phyloP scores from a whole-genome alignment of 2,329 filamentous ascomycete species.

The Trichoderma atroviride region DNA sequence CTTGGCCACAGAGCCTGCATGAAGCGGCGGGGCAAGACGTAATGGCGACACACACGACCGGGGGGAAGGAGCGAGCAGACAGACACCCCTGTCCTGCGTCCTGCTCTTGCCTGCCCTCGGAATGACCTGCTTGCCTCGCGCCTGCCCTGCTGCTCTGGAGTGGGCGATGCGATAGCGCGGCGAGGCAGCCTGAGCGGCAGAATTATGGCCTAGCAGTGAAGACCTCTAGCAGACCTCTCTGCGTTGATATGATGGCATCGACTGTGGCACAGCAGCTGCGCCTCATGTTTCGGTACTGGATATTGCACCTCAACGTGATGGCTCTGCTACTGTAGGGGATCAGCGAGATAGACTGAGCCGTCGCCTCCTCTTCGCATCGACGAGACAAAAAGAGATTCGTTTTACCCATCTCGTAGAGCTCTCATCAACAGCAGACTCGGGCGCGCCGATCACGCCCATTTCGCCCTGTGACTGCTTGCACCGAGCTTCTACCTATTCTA shows the following conservation, averaged over 20 bases:
- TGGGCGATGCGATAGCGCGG: constrained; percentile 1
- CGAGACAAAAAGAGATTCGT: background rate
- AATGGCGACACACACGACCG: constrained; percentile 23
- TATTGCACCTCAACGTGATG: background rate
- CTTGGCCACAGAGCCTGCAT: constrained; percentile 23
- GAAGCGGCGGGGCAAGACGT: constrained; percentile 24
- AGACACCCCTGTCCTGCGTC: constrained; percentile 9
- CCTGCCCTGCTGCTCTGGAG: background rate
- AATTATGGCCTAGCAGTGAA: background rate
- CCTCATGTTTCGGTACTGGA: background rate
- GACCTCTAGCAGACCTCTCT: background rate
- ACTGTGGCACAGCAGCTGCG: constrained; percentile 23
- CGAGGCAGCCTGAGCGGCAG: constrained; percentile 19
- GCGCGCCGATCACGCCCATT: background rate
- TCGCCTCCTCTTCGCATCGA: background rate
- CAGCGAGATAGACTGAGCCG: background rate
- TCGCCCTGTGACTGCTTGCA: background rate
- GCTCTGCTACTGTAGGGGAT: background rate
- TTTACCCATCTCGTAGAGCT: background rate
- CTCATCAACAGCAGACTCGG: background rate
- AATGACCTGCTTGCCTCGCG: background rate
- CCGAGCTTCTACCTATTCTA: background rate
- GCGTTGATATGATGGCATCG: background rate
- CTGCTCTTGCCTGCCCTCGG: background rate
- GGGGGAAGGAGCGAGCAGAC: constrained; percentile 12